Evolutionary conservation across 2,329 filamentous ascomycete species (phyloP), one percentile per base, ranked within the genome.

Genomic region (Fusarium miscanthi): DNA sequence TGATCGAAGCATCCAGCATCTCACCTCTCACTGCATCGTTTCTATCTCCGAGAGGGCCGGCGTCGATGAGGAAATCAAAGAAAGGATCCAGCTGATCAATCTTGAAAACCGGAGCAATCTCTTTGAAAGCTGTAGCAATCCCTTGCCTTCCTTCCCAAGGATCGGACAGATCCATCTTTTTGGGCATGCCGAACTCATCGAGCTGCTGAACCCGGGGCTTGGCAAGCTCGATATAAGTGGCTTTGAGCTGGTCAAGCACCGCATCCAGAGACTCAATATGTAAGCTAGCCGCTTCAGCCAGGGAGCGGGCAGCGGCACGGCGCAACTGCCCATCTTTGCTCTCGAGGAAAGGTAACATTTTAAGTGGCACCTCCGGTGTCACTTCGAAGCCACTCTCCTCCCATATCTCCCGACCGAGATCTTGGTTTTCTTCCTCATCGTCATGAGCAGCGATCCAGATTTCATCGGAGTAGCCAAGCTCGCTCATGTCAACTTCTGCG

Each of bases 381-480:
- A 95, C 84, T 66, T 92, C 84, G 68, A 98, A 92, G 12, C 90
- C 92, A 79, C 95, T 97, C 78, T 98, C 96, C 78, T 97, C 94
- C 96, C 96, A 99, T 40, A 99, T 97, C 17, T 95, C 93, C 57
- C 87, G 88, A 11, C 93, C 95, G 59, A 97, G 86, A 49, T 94
- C 93, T 13, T 88, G 88, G 76, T 98, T 98, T 80, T 98, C 95
- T 46, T 92, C 90, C 25, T 94, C 90, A 75, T 97, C 94, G 73
- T 99, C 96, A 77, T 99, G 95, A 77, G 91, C 95, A 46, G 93
- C 93, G 45, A 99, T 87, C 94, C 94, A 99, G 27, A 99, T 92
- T 79, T 98, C 93, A 69, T 96, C 92, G 6, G 93, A 96, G 78
- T 94, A 96, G 35, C 91, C 88, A 38, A 95, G 86, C 58, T 98